These are phyloP conservation scores for Tuber brumale DNA, from an alignment of 495 filamentous ascomycete genomes.

Conservation along the genomic window DNA sequence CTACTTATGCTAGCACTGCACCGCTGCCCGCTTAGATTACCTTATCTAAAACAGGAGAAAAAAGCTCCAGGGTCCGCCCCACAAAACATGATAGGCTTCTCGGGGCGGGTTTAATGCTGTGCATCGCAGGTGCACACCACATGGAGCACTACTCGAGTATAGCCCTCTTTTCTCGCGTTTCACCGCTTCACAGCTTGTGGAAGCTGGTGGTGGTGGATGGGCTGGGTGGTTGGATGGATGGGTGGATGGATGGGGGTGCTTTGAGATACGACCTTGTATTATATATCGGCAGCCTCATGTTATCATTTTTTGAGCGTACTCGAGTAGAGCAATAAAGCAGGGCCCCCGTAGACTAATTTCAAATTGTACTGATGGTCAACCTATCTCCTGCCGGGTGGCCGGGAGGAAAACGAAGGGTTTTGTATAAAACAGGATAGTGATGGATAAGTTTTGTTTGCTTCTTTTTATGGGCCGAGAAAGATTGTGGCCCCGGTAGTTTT, in stretches of 20 bases:
- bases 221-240: not conserved
- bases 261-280: not conserved
- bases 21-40: not conserved
- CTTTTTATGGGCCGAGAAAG: too few relatives aligned
- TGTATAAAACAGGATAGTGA: not conserved
- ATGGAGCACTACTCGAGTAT: not conserved
- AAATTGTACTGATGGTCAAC: not conserved
- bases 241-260: not conserved
- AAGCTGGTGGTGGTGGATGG: not conserved
- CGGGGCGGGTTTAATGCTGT: not conserved
- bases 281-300: not conserved
- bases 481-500: not conserved
- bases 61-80: not conserved
- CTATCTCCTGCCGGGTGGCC: not conserved
- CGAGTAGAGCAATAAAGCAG: too few relatives aligned
- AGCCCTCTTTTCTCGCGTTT: not conserved
- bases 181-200: too few relatives aligned
- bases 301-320: not conserved
- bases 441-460: not conserved
- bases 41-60: not conserved
- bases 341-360: not conserved
- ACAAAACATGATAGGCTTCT: not conserved
- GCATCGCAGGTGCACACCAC: not conserved
- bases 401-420: not conserved
- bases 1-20: not conserved